Base-by-base conservation (phyloP, 257 asterid genomes). In the Capsicum rhomboideum region DNA sequence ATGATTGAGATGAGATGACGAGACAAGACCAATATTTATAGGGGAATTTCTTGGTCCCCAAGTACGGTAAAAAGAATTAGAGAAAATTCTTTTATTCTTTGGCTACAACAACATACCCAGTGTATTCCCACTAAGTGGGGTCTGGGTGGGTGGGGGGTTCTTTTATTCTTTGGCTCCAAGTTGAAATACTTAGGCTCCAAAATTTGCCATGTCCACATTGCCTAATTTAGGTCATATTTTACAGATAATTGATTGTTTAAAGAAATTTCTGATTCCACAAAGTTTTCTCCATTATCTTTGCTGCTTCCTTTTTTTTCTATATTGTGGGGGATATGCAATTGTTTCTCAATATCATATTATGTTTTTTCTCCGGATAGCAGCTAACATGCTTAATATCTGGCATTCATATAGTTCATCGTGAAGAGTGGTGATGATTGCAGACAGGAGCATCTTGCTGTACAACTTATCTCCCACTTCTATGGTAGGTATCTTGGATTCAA, bases 391-490 rank as follows among this genome's bases (percentile, higher is more conserved):
- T 83, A 28, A 44, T 26, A 78, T 28, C 53, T 58, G 83, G 75
- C 2, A 6, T 79, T 66, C 44, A 50, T 44, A 82, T 85, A 90
- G 92, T 83, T 88, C 72, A 88, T 90, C 49, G 93, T 90, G 54
- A 90, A 90, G 89, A 90, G 93, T 61, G 93, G 93, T 40, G 93
- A 90, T 75, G 93, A 90, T 82, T 90, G 93, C 77, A 80, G 93
- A 85, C 93, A 90, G 82, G 93, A 90, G 77, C 93, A 90, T 87
- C 93, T 90, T 42, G 93, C 93, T 68, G 93, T 90, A 59, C 93
- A 90, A 86, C 93, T 90, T 68, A 88, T 90, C 42, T 88, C 93
- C 85, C 93, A 90, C 89, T 90, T 90, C 78, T 88, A 90, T 29
- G 93, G 93, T 90, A 82, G 54, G 90, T 78, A 58, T 53, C 37